Evolutionary conservation across 176 grass and related monocot species (phyloP), one percentile per base, ranked within the genome.

Genomic region (Aegilops bicornis): DNA sequence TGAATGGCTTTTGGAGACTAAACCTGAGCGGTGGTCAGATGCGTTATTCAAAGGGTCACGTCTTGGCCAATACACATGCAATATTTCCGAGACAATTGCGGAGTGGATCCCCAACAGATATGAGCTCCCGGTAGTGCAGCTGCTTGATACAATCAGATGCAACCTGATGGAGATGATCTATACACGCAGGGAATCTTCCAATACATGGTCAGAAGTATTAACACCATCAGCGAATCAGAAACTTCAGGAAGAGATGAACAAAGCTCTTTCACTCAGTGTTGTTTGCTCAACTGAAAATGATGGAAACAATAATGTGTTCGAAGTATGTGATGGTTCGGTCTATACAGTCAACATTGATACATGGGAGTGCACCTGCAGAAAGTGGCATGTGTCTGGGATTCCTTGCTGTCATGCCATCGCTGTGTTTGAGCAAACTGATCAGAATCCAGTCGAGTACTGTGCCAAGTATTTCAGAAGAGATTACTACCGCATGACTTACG

Each of bases 101-200:
- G 81, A 87, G 19, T 95, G 93, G 93, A 72, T 95, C 16, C 78
- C 91, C 17, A 78, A 87, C 27, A 86, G 90, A 85, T 88, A 92
- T 13, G 93, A 95, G 87, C 86, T 92, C 22, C 89, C 90, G 0
- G 89, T 95, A 20, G 88, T 95, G 8, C 91, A 95, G 64, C 89
- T 95, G 79, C 72, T 92, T 60, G 93, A 95, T 82, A 72, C 86
- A 72, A 86, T 95, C 62, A 88, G 91, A 54, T 91, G 91, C 36
- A 95, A 89, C 71, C 56, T 95, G 74, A 92, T 92, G 91, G 91
- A 95, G 81, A 89, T 91, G 81, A 93, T 95, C 64, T 92, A 93
- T 59, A 84, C 20, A 15, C 86, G 86, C 11, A 67, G 84, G 71
- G 88, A 89, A 63, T 80, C 81, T 64, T 95, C 90, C 43, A 91